phyloP scores from a whole-genome alignment of 805 yeast species.

The Lipomyces anomalus region DNA sequence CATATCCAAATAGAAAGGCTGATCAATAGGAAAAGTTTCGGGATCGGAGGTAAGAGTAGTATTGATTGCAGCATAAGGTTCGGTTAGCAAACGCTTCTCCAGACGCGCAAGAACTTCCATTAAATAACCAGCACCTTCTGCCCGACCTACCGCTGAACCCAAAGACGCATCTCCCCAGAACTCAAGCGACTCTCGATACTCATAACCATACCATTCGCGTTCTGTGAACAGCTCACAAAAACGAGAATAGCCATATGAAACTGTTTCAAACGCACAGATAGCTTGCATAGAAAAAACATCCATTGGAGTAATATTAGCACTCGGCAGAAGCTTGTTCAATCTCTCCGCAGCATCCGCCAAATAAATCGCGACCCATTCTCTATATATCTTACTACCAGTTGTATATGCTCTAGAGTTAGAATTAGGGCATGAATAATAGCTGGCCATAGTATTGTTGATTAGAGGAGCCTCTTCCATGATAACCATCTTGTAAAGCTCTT shows the following conservation, averaged over 20 bases:
- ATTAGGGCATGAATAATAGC: slow-evolving; percentile 37
- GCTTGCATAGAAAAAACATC: slow-evolving; percentile 53
- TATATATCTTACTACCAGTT: slow-evolving; percentile 28
- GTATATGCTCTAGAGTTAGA: slow-evolving; percentile 26
- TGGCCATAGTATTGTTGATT: slow-evolving; percentile 37
- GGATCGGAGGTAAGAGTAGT: slow-evolving; percentile 34
- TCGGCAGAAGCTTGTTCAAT: slow-evolving; percentile 47
- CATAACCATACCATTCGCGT: slow-evolving; percentile 58
- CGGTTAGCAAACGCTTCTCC: slow-evolving; percentile 45
- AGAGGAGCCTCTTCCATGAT: slow-evolving; percentile 32
- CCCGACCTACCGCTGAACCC: slow-evolving; percentile 53
- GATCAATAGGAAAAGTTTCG: slow-evolving; percentile 38
- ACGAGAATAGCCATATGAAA: slow-evolving; percentile 59
- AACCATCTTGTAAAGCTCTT: slow-evolving; percentile 33
- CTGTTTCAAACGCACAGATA: slow-evolving; percentile 71
- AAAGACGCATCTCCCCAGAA: slow-evolving; percentile 60
- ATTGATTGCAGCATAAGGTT: slow-evolving; percentile 47
- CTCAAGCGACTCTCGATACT: slow-evolving; percentile 54
- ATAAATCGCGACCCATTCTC: slow-evolving; percentile 40
- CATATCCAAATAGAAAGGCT: slow-evolving; percentile 59
- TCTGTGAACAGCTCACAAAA: slow-evolving; percentile 64
- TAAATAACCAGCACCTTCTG: slow-evolving; percentile 57
- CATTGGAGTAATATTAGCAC: slow-evolving; percentile 41
- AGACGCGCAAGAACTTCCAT: slow-evolving; percentile 40
- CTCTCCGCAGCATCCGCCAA: slow-evolving; percentile 52